Conservation (phyloP, 2,329 filamentous ascomycete species). For the Akanthomyces dipterigenus region DNA sequence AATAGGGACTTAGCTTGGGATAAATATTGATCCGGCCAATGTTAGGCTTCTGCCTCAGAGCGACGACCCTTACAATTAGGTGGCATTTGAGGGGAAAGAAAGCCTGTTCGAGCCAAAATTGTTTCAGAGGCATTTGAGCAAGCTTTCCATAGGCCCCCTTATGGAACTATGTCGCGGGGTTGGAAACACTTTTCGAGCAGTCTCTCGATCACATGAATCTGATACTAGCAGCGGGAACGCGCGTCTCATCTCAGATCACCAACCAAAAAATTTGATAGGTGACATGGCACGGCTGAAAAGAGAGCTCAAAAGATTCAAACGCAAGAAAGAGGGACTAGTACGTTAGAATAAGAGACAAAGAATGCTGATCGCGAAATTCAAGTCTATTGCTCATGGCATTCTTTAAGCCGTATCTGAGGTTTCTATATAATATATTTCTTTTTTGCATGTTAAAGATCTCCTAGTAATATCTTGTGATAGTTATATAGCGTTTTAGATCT, state of each 20-base stretch:
- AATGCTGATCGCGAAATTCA: neutral
- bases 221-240: neutral
- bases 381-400: neutral
- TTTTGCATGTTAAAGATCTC: neutral
- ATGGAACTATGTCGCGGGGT: neutral
- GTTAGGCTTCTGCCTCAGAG: neutral
- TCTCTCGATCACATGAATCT: neutral
- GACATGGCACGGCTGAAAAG: neutral
- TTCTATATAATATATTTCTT: neutral
- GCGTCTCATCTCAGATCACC: neutral
- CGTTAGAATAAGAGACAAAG: neutral
- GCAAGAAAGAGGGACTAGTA: neutral
- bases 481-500: too few relatives aligned
- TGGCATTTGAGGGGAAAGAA: neutral
- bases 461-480: neutral
- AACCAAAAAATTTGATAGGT: neutral
- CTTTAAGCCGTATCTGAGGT: neutral
- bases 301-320: neutral
- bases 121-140: neutral
- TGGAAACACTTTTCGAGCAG: neutral
- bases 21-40: neutral
- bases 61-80: neutral
- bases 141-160: neutral
- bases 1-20: neutral
- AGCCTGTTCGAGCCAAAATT: neutral